These are phyloP conservation scores for Syzygium aromaticum DNA, from an alignment of 345 rosid genomes.

Conservation along the genomic window DNA sequence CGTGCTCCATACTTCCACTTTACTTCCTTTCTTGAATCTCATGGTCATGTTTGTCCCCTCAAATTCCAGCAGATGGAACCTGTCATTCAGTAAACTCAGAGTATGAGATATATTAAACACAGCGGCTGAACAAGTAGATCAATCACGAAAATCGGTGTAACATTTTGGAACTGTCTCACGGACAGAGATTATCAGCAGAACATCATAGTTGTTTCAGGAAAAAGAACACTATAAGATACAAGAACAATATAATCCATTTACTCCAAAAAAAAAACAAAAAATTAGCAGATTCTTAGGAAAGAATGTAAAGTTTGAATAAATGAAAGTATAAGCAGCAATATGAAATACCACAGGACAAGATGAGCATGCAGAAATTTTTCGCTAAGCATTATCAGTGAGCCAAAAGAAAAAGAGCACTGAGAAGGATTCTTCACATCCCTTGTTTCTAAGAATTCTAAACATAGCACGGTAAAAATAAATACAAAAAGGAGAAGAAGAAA, in stretches of 20 bases:
- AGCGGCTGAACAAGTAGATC: not conserved
- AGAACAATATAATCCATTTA: not conserved
- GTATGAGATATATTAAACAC: not conserved
- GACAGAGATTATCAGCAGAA: not conserved
- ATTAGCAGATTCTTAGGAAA: not conserved
- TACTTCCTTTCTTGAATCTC: slow-evolving; percentile 56
- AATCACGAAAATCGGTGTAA: not conserved
- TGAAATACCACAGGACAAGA: not conserved
- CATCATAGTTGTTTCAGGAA: not conserved
- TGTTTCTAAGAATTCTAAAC: not conserved
- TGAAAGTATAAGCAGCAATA: not conserved
- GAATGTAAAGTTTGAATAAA: not conserved
- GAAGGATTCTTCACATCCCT: not conserved
- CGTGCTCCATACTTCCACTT: slow-evolving; percentile 61
- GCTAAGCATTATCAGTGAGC: not conserved
- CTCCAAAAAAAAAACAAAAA: not conserved
- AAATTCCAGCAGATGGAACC: not conserved
- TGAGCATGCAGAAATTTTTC: not conserved
- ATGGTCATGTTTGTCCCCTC: slow-evolving; percentile 7
- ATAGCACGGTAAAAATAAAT: not conserved
- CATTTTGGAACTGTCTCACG: not conserved
- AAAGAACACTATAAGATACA: not conserved
- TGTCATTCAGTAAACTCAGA: not conserved
- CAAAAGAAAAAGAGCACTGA: not conserved
- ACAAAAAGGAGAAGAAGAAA: not conserved